These are phyloP conservation scores for Mortierella sp. DNA, from an alignment of 371 early-diverging fungal species.

Conservation along the genomic window DNA sequence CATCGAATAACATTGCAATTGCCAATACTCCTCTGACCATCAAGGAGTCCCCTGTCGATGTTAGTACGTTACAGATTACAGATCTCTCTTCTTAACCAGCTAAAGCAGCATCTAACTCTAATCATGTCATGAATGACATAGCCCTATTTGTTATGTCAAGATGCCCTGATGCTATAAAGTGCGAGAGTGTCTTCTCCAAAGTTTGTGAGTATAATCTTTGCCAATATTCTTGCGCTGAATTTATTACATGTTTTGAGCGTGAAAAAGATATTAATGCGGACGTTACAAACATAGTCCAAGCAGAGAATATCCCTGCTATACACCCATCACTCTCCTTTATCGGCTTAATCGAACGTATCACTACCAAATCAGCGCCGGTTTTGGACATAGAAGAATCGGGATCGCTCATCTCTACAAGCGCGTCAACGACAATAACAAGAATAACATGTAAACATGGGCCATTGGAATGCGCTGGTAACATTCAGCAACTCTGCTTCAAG, in stretches of 20 bases:
- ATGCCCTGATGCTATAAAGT: slow-evolving; percentile 63
- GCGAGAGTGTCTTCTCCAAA: slow-evolving; percentile 58
- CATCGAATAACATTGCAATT: neutral
- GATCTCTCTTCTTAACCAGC: neutral
- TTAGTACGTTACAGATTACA: slow-evolving; percentile 26
- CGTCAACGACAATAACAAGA: slow-evolving; percentile 11
- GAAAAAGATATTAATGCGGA: neutral
- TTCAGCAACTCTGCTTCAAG: slow-evolving; percentile 63
- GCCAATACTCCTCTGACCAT: slow-evolving; percentile 10
- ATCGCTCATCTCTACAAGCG: neutral
- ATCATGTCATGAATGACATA: slow-evolving; percentile 6
- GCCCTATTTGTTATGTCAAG: slow-evolving; percentile 67
- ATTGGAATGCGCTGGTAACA: slow-evolving; percentile 63
- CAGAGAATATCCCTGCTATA: slow-evolving; percentile 24
- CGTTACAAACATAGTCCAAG: slow-evolving; percentile 13
- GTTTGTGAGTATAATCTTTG: slow-evolving; percentile 56
- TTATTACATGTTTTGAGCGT: neutral
- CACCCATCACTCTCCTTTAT: slow-evolving; percentile 41
- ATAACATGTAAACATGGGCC: slow-evolving; percentile 61
- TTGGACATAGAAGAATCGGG: neutral
- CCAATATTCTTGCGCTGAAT: neutral
- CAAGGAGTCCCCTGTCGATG: slow-evolving; percentile 35
- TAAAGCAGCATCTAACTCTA: neutral
- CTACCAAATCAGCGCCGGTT: neutral
- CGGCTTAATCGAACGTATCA: slow-evolving; percentile 20